These are phyloP conservation scores for Dittrichia graveolens DNA, from an alignment of 129 eudicot species.

Conservation along the genomic window DNA sequence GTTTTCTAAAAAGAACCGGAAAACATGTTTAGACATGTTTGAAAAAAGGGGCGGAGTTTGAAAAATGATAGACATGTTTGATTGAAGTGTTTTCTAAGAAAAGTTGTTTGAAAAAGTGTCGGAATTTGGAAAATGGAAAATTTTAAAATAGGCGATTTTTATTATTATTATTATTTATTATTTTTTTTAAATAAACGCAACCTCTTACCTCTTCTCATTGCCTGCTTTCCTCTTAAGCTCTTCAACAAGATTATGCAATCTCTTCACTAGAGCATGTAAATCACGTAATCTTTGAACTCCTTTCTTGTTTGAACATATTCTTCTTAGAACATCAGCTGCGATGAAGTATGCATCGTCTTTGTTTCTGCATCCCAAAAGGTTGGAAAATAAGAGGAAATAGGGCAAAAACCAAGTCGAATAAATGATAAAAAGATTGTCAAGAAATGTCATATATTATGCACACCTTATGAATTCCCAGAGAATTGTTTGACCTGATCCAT, in stretches of 20 bases:
- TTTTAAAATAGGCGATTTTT: too few species aligned
- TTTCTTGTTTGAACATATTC: slow-evolving; percentile 46
- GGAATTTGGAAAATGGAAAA: too few species aligned
- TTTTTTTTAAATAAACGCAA: too few species aligned
- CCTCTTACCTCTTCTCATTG: slow-evolving; percentile 68
- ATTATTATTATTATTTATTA: too few species aligned
- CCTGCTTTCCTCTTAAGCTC: slow-evolving; percentile 65
- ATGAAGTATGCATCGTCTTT: slow-evolving; percentile 81
- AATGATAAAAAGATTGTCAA: neutral
- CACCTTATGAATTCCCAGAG: slow-evolving; percentile 73
- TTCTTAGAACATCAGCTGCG: slow-evolving; percentile 72
- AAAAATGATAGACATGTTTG: too few species aligned
- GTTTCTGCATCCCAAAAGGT: slow-evolving; percentile 52
- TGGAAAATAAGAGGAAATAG: neutral
- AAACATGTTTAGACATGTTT: too few species aligned
- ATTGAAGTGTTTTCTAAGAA: too few species aligned
- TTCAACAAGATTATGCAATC: slow-evolving; percentile 69
- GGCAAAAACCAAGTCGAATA: neutral
- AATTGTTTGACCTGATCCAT: slow-evolving; percentile 60
- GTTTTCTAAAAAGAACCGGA: too few species aligned
- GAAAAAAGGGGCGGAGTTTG: too few species aligned
- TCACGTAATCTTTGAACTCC: slow-evolving; percentile 55
- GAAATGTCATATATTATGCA: slow-evolving; percentile 12
- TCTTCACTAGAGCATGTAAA: slow-evolving; percentile 58
- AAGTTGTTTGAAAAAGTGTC: too few species aligned